Conservation (phyloP, 108 stramenopile genomes). For the Skeletonema tropicum region DNA sequence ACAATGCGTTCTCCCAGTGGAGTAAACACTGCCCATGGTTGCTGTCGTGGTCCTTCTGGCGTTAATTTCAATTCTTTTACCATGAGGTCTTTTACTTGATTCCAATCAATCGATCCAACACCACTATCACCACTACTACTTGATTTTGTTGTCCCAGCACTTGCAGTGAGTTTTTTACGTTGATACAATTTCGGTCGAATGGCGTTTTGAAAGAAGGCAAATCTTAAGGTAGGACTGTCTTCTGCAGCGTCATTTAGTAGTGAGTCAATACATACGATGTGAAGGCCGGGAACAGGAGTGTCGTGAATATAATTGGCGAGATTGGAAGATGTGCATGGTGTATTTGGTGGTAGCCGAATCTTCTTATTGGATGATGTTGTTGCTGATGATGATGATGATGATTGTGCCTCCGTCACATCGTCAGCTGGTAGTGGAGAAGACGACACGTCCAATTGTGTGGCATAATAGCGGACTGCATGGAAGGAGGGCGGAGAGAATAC, state of each 20-base stretch:
- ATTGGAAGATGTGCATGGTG: conserved; percentile 49
- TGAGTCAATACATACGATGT: conserved; percentile 56
- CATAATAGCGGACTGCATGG: not conserved
- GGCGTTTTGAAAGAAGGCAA: conserved; percentile 39
- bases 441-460: not conserved
- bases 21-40: conserved; percentile 69
- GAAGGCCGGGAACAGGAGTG: conserved; percentile 51
- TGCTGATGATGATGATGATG: not conserved
- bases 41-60: conserved; percentile 26
- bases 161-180: conserved; percentile 14
- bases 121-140: too few relatives aligned
- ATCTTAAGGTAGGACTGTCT: conserved; percentile 28
- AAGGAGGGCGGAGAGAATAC: conserved; percentile 42
- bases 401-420: conserved; percentile 2
- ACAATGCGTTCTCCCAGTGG: conserved; percentile 51
- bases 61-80: conserved; percentile 35
- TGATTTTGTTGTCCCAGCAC: not conserved
- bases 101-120: conserved; percentile 28
- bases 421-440: not conserved
- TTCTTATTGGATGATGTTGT: conserved; percentile 2
- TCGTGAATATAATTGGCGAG: conserved; percentile 55
- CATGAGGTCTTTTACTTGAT: conserved; percentile 11
- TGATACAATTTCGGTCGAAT: conserved; percentile 13
- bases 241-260: conserved; percentile 5
- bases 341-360: conserved; percentile 22